A percentile compares a stretch with the other conserved stretches of the same genome.
Evolutionary conservation across 139 green algal species (phyloP).

Genomic region (Picochlorum sp.): DNA sequence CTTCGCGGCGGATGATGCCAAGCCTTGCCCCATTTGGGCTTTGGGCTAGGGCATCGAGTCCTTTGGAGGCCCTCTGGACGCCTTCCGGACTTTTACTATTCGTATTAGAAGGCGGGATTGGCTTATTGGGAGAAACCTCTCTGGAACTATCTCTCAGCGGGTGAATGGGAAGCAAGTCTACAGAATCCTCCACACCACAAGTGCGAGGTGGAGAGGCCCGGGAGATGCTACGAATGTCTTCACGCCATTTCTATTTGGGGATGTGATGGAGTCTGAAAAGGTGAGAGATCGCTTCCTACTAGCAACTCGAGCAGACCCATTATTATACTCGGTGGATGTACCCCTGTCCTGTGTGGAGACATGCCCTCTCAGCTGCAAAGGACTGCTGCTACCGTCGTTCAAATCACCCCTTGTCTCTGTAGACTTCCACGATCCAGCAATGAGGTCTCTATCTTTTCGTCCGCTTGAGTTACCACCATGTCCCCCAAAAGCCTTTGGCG

Average conservation of each 20-base stretch:
- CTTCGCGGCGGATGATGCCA: background rate
- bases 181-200: background rate
- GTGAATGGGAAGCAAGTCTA: slow-evolving; percentile 27
- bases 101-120: background rate
- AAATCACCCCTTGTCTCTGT: too few relatives aligned
- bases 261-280: too few relatives aligned
- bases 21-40: slow-evolving; percentile 3
- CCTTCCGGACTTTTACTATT: background rate
- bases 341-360: too few relatives aligned
- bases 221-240: background rate
- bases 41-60: slow-evolving; percentile 1
- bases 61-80: background rate
- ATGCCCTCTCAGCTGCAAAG: too few relatives aligned
- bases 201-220: background rate
- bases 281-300: too few relatives aligned
- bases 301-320: too few relatives aligned
- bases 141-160: slow-evolving; percentile 1
- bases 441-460: background rate
- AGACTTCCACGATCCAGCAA: too few relatives aligned
- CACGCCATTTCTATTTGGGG: too few relatives aligned
- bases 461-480: background rate
- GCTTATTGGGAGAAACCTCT: background rate
- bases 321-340: too few relatives aligned
- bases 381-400: background rate
- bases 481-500: background rate